Evolutionary conservation across 2,329 filamentous ascomycete species (phyloP).

Genomic region (Penicillium sp.): DNA sequence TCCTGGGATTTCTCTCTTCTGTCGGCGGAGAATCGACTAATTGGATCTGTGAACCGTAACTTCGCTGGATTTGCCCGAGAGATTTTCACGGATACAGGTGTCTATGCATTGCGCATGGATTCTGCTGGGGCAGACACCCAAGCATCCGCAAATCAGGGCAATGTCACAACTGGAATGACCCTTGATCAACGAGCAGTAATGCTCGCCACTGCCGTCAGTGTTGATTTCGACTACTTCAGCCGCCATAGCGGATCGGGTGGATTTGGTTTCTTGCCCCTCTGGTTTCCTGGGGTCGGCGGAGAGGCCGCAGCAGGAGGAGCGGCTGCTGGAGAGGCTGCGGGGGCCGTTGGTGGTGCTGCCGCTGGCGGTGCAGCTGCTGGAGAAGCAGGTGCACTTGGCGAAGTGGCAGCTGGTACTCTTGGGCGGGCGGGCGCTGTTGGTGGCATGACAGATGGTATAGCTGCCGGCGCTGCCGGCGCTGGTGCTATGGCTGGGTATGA

Average conservation of each 20-base stretch:
- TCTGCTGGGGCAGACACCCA: constrained; percentile 54
- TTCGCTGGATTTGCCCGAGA: constrained; percentile 66
- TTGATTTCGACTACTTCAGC: constrained; percentile 71
- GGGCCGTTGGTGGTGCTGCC: constrained; percentile 35
- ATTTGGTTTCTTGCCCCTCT: constrained; percentile 57
- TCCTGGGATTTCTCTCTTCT: constrained; percentile 67
- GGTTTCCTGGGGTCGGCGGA: constrained; percentile 52
- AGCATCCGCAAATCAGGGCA: constrained; percentile 28
- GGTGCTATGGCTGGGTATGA: constrained; percentile 66
- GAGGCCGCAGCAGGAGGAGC: constrained; percentile 46
- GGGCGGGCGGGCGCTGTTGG: constrained; percentile 47
- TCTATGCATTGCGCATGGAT: constrained; percentile 68
- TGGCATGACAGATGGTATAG: constrained; percentile 42
- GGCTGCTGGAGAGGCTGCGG: constrained; percentile 45
- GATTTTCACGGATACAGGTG: constrained; percentile 67
- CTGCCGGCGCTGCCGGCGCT: constrained; percentile 56
- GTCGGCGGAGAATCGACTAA: constrained; percentile 53
- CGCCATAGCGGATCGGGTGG: constrained; percentile 57
- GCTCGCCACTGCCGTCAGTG: constrained; percentile 66
- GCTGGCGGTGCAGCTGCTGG: constrained; percentile 43
- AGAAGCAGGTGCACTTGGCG: constrained; percentile 42
- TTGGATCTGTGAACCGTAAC: constrained; percentile 67
- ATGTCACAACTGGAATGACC: constrained; percentile 58
- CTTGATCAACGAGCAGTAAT: constrained; percentile 68
- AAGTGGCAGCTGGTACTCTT: constrained; percentile 19